A percentile compares a stretch with the other conserved stretches of the same genome.
These are phyloP conservation scores for Euphrasia arctica DNA, from an alignment of 305 asterid species.

Conservation along the genomic window DNA sequence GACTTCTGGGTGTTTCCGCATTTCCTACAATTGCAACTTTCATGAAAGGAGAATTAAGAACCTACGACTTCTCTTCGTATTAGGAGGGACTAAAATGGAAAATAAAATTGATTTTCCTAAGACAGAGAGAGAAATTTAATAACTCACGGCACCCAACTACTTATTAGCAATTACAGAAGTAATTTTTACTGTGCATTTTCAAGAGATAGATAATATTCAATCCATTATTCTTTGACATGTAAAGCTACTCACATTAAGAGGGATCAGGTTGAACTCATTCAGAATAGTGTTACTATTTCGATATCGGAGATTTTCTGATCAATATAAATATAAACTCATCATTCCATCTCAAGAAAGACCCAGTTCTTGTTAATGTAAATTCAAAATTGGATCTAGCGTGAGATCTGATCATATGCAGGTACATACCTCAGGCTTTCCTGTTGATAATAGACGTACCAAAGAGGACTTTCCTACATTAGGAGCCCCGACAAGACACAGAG, in stretches of 20 bases:
- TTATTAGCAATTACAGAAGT: background rate
- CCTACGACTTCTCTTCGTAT: background rate
- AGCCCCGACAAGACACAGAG: constrained; percentile 97
- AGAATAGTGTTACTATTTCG: constrained; percentile 4
- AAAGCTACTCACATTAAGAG: constrained; percentile 15
- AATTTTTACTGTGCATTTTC: constrained; percentile 4
- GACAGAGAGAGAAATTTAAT: constrained; percentile 7
- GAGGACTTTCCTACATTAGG: constrained; percentile 99
- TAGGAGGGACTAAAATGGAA: constrained; percentile 11
- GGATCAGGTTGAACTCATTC: constrained; percentile 12
- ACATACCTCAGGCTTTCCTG: constrained; percentile 97
- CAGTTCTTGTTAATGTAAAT: constrained; percentile 5
- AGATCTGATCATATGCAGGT: constrained; percentile 19
- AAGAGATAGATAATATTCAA: constrained; percentile 13
- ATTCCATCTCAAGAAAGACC: constrained; percentile 20
- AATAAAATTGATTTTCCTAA: constrained; percentile 1
- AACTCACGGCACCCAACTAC: constrained; percentile 18
- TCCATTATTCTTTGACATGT: background rate
- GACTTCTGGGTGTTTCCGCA: background rate
- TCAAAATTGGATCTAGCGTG: constrained; percentile 5
- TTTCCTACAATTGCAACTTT: constrained; percentile 6
- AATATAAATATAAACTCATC: background rate
- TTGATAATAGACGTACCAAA: constrained; percentile 89
- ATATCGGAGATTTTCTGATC: constrained; percentile 6
- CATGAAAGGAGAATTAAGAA: background rate